Conservation (phyloP, 2,329 filamentous ascomycete species). For the Aspergillus spinulosporus region DNA sequence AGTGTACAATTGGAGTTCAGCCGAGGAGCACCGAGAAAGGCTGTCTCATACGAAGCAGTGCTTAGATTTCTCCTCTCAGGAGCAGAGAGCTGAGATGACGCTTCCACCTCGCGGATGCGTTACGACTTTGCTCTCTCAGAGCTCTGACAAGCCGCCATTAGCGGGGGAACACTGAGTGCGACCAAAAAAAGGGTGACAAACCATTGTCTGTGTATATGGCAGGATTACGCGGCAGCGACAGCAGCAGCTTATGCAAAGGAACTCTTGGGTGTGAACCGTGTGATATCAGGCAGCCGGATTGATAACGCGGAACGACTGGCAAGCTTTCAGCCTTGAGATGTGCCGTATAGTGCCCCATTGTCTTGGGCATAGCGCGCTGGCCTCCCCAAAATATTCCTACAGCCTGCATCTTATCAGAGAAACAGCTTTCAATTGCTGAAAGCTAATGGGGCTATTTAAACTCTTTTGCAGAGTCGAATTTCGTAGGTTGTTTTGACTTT, state of each 20-base stretch:
- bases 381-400: too few relatives aligned
- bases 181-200: neutral
- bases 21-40: neutral
- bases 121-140: constrained; percentile 1
- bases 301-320: neutral
- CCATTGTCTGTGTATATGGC: constrained; percentile 4
- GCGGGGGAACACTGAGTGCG: neutral
- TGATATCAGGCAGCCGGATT: neutral
- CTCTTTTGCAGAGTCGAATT: too few relatives aligned
- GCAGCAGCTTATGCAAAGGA: constrained; percentile 12
- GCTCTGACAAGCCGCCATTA: neutral
- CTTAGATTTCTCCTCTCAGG: constrained; percentile 5
- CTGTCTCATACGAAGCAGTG: neutral
- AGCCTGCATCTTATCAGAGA: too few relatives aligned
- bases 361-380: too few relatives aligned
- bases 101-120: constrained; percentile 5
- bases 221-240: constrained; percentile 4
- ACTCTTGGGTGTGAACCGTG: neutral
- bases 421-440: too few relatives aligned
- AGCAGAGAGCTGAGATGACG: constrained; percentile 3
- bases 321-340: neutral
- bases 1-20: neutral
- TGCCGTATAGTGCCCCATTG: too few relatives aligned
- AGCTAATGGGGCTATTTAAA: neutral
- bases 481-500: too few relatives aligned